Conservation (phyloP, 2,329 filamentous ascomycete species). For the Tolypocladium ovalisporum region DNA sequence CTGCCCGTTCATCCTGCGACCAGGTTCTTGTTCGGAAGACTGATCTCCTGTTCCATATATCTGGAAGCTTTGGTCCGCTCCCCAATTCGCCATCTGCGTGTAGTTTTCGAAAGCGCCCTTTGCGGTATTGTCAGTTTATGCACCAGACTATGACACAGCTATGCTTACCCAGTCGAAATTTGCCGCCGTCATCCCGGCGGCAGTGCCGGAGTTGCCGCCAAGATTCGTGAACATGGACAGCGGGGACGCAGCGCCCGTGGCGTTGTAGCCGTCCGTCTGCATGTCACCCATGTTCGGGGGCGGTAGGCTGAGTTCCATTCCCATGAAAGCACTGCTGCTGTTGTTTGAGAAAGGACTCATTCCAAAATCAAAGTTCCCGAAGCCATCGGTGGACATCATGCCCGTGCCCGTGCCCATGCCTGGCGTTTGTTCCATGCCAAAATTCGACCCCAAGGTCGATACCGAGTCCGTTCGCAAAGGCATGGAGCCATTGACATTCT, state of each 20-base stretch:
- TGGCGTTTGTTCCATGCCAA: conserved; percentile 25
- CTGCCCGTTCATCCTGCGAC: conserved; percentile 9
- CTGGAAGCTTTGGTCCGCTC: conserved; percentile 38
- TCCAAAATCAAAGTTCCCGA: conserved; percentile 14
- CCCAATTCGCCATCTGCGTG: conserved; percentile 42
- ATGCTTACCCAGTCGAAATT: conserved; percentile 49
- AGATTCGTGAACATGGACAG: conserved; percentile 42
- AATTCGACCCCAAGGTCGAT: conserved; percentile 23
- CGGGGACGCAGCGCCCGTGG: conserved; percentile 26
- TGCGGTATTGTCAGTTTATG: conserved; percentile 2
- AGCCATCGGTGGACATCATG: conserved; percentile 13
- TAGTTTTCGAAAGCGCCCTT: conserved; percentile 48
- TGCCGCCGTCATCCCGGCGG: conserved; percentile 32
- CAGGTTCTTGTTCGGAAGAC: conserved; percentile 13
- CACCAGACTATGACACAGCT: neutral
- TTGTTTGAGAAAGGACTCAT: conserved; percentile 22
- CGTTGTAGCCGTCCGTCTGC: conserved; percentile 18
- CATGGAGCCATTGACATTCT: conserved; percentile 4
- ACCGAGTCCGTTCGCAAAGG: conserved; percentile 10
- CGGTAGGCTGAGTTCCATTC: conserved; percentile 31
- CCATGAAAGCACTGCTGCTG: conserved; percentile 28
- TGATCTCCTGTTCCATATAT: conserved; percentile 29
- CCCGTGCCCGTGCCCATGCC: conserved; percentile 12
- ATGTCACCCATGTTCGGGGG: conserved; percentile 19
- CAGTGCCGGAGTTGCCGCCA: conserved; percentile 14